Conservation (phyloP, 768 basidiomycete genomes). For the Punctularia strigosozonata region DNA sequence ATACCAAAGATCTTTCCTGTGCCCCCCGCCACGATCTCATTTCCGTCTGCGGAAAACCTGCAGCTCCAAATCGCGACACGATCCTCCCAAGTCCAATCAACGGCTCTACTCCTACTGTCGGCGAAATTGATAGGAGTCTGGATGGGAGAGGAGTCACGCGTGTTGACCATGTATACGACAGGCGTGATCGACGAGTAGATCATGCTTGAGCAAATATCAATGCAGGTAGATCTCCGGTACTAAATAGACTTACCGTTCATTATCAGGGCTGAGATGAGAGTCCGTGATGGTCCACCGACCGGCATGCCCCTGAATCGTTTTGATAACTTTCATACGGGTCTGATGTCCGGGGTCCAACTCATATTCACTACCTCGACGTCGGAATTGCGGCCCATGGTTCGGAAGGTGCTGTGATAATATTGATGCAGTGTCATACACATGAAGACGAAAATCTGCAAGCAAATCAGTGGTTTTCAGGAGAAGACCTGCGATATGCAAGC, state of each 20-base stretch:
- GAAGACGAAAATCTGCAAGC: constrained; percentile 67
- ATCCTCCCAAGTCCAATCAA: constrained; percentile 28
- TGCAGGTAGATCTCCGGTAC: constrained; percentile 1
- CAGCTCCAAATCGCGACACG: constrained; percentile 84
- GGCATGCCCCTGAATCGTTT: constrained; percentile 63
- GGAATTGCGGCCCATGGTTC: constrained; percentile 18
- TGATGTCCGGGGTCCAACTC: constrained; percentile 29
- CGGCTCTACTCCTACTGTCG: constrained; percentile 17
- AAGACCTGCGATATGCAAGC: not conserved
- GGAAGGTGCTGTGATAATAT: constrained; percentile 18
- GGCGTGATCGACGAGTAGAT: constrained; percentile 85
- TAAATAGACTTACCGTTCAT: constrained; percentile 69
- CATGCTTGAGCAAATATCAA: constrained; percentile 37
- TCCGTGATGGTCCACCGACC: constrained; percentile 95
- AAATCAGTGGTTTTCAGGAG: constrained; percentile 2
- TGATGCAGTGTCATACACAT: constrained; percentile 73
- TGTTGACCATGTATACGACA: constrained; percentile 65
- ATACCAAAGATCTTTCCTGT: constrained; percentile 68
- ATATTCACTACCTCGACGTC: constrained; percentile 11
- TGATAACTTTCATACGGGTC: constrained; percentile 35
- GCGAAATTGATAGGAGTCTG: constrained; percentile 49
- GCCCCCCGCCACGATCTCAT: constrained; percentile 90
- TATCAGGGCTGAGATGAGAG: constrained; percentile 80
- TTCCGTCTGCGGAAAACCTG: constrained; percentile 92
- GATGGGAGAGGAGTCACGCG: constrained; percentile 43